Evolutionary conservation across 2,329 filamentous ascomycete species (phyloP).

Genomic region (Nigrospora osmanthi): DNA sequence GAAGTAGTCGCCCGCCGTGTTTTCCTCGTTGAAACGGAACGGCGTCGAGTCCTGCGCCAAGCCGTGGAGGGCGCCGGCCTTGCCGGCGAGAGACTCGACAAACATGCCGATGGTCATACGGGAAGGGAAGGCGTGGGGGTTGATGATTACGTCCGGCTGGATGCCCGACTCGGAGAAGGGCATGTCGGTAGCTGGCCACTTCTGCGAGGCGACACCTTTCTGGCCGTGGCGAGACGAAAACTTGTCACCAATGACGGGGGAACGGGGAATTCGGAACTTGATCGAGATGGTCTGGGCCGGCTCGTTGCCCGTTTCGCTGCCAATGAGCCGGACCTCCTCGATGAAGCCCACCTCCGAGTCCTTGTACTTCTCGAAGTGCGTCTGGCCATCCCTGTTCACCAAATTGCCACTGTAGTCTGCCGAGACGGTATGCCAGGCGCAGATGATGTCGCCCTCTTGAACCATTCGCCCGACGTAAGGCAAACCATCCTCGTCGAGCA

Average conservation of each 20-base stretch:
- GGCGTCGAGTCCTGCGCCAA: slow-evolving; percentile 94
- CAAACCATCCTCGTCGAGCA: slow-evolving; percentile 81
- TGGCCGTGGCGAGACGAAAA: slow-evolving; percentile 98
- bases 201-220: slow-evolving; percentile 93
- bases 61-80: slow-evolving; percentile 88
- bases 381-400: slow-evolving; percentile 78
- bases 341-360: slow-evolving; percentile 82
- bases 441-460: slow-evolving; percentile 74
- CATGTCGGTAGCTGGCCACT: slow-evolving; percentile 92
- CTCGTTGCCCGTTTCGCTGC: slow-evolving; percentile 74
- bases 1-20: slow-evolving; percentile 90
- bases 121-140: slow-evolving; percentile 97
- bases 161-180: slow-evolving; percentile 96
- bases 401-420: slow-evolving; percentile 71
- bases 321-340: slow-evolving; percentile 87
- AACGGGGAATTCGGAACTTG: slow-evolving; percentile 85
- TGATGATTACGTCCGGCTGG: slow-evolving; percentile 96
- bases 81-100: slow-evolving; percentile 91
- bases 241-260: slow-evolving; percentile 94
- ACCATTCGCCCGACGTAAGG: slow-evolving; percentile 74
- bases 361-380: slow-evolving; percentile 90
- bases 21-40: slow-evolving; percentile 87
- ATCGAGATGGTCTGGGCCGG: slow-evolving; percentile 83
- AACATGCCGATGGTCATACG: slow-evolving; percentile 99
- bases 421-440: slow-evolving; percentile 82